phyloP scores from a whole-genome alignment of 768 basidiomycete genomes.

The Russula brevipes region DNA sequence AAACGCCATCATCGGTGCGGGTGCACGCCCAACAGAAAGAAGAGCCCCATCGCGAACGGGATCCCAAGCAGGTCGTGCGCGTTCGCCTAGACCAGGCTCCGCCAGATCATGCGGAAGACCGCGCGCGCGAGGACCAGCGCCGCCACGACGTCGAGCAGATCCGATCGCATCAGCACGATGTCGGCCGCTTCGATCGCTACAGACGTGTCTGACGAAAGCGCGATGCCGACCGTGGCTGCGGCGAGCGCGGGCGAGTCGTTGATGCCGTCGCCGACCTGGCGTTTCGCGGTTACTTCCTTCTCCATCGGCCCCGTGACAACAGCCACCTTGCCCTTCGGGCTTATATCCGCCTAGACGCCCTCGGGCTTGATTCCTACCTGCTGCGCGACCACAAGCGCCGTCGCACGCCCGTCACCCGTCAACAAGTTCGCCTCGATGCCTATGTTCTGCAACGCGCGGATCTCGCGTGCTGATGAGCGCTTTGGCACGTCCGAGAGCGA shows the following conservation, averaged over 20 bases:
- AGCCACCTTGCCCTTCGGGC: constrained; percentile 91
- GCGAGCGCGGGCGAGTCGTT: constrained; percentile 98
- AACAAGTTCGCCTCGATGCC: constrained; percentile 90
- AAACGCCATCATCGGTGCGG: constrained; percentile 99
- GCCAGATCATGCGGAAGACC: constrained; percentile 86
- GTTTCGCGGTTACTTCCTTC: constrained; percentile 32
- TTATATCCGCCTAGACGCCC: constrained; percentile 87
- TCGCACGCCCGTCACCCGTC: constrained; percentile 86
- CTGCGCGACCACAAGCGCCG: constrained; percentile 82
- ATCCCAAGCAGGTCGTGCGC: constrained; percentile 91
- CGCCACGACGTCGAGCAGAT: constrained; percentile 95
- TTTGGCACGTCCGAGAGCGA: constrained; percentile 87
- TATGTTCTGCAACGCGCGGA: constrained; percentile 77
- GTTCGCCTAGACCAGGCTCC: constrained; percentile 96
- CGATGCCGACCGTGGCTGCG: constrained; percentile 93
- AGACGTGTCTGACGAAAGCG: constrained; percentile 91
- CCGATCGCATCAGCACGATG: constrained; percentile 95
- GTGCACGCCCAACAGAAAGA: constrained; percentile 87
- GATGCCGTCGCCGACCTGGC: constrained; percentile 94
- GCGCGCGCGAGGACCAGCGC: constrained; percentile 84
- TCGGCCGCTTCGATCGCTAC: constrained; percentile 98
- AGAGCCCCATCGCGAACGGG: constrained; percentile 95
- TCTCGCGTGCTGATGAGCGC: constrained; percentile 75
- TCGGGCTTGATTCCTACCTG: constrained; percentile 83
- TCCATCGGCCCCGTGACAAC: constrained; percentile 76